phyloP scores from a whole-genome alignment of 257 asterid species.

The Cruciata laevipes region DNA sequence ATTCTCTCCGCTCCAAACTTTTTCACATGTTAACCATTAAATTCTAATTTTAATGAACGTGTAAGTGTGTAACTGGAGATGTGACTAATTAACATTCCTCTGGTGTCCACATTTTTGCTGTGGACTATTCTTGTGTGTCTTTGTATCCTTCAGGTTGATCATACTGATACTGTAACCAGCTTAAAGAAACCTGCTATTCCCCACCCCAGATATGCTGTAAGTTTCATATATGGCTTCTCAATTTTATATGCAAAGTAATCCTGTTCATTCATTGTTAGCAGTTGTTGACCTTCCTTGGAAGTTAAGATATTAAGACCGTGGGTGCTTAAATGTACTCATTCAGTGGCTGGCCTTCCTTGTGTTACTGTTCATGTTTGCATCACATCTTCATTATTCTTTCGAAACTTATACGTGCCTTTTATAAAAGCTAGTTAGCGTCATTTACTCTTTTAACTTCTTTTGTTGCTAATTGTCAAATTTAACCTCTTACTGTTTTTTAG shows the following conservation, averaged over 20 bases:
- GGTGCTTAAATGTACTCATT: not conserved
- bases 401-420: not conserved
- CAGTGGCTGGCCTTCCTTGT: not conserved
- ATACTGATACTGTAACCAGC: conserved; percentile 22
- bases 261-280: not conserved
- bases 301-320: not conserved
- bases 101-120: not conserved
- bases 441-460: not conserved
- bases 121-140: conserved; percentile 14
- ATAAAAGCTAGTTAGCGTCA: not conserved
- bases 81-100: not conserved
- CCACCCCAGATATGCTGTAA: conserved; percentile 69
- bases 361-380: not conserved
- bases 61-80: not conserved
- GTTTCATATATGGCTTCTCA: conserved; percentile 22
- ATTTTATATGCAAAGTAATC: not conserved
- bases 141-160: conserved; percentile 41
- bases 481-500: not conserved
- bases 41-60: not conserved
- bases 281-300: not conserved
- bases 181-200: conserved; percentile 43
- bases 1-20: not conserved
- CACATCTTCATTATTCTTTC: not conserved
- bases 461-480: not conserved
- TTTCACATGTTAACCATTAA: no score